These are phyloP conservation scores for Hirsutella rhossiliensis DNA, from an alignment of 2,329 filamentous ascomycete genomes.

Conservation along the genomic window DNA sequence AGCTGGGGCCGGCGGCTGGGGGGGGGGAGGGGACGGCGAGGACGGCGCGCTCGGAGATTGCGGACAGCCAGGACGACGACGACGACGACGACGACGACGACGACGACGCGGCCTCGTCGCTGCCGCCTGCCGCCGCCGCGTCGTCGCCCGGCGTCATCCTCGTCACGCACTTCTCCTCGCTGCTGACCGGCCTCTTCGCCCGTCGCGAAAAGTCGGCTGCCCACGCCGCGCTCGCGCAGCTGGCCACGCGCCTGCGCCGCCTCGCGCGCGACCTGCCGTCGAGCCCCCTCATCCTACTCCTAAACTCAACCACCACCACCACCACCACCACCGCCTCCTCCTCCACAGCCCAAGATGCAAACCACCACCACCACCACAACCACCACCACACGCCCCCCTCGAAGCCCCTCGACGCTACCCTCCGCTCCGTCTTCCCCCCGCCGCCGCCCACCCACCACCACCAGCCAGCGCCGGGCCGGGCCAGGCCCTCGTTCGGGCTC, in stretches of 20 bases:
- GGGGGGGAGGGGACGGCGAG: neutral
- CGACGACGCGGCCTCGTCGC: neutral
- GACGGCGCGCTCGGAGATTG: slow-evolving; percentile 12
- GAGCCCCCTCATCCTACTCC: slow-evolving; percentile 37
- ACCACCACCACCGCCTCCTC: slow-evolving; percentile 2
- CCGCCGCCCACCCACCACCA: neutral
- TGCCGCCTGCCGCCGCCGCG: neutral
- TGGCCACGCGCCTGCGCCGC: slow-evolving; percentile 32
- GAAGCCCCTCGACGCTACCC: slow-evolving; percentile 5
- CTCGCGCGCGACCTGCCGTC: slow-evolving; percentile 26
- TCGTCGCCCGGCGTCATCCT: slow-evolving; percentile 28
- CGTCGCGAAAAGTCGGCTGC: slow-evolving; percentile 32
- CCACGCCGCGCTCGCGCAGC: slow-evolving; percentile 33
- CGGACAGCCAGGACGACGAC: slow-evolving; percentile 20
- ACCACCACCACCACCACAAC: too few relatives aligned
- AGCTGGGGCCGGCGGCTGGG: slow-evolving; percentile 14
- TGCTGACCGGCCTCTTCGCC: slow-evolving; percentile 40
- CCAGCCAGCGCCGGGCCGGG: slow-evolving; percentile 12
- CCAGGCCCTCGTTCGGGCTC: slow-evolving; percentile 40
- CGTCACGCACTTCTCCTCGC: slow-evolving; percentile 39
- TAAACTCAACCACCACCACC: slow-evolving; percentile 34
- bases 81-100: neutral
- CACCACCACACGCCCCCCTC: neutral
- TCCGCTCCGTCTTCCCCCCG: slow-evolving; percentile 35
- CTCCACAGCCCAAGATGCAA: too few relatives aligned